Evolutionary conservation across 495 filamentous ascomycete species (phyloP).

Genomic region (Usnea hakonensis): DNA sequence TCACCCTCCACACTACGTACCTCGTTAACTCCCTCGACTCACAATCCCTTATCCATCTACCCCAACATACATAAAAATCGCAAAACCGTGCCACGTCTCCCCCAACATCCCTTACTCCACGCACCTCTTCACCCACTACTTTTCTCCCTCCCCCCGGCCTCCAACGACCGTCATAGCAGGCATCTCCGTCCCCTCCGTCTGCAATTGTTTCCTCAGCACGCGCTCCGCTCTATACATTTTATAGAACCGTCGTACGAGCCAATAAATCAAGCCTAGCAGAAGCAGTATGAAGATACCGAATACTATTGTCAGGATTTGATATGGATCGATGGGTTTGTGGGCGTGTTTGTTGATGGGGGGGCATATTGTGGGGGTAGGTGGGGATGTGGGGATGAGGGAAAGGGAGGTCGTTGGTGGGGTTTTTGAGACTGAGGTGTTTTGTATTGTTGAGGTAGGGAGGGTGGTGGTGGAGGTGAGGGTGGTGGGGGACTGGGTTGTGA

Average conservation of each 20-base stretch:
- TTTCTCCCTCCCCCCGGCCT: neutral
- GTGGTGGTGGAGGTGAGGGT: neutral
- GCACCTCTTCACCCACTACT: constrained; percentile 2
- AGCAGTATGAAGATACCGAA: neutral
- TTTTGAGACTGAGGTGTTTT: too few relatives aligned
- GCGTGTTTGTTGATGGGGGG: too few relatives aligned
- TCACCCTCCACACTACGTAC: too few relatives aligned
- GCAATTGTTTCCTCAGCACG: constrained; percentile 9
- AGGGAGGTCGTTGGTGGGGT: too few relatives aligned
- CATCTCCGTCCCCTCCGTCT: constrained; percentile 11
- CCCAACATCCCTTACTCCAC: neutral
- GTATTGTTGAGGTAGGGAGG: too few relatives aligned
- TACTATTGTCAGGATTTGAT: neutral
- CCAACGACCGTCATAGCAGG: neutral
- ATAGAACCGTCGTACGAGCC: neutral
- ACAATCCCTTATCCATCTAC: too few relatives aligned
- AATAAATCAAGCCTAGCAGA: neutral
- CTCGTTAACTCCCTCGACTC: too few relatives aligned
- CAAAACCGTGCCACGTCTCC: too few relatives aligned
- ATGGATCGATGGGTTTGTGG: neutral
- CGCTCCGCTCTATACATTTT: constrained; percentile 7
- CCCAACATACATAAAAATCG: too few relatives aligned
- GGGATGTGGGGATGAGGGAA: neutral
- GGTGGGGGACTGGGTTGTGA: too few relatives aligned
- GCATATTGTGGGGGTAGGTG: too few relatives aligned